phyloP scores from a whole-genome alignment of 2,329 filamentous ascomycete species.

The Ustulina deusta region DNA sequence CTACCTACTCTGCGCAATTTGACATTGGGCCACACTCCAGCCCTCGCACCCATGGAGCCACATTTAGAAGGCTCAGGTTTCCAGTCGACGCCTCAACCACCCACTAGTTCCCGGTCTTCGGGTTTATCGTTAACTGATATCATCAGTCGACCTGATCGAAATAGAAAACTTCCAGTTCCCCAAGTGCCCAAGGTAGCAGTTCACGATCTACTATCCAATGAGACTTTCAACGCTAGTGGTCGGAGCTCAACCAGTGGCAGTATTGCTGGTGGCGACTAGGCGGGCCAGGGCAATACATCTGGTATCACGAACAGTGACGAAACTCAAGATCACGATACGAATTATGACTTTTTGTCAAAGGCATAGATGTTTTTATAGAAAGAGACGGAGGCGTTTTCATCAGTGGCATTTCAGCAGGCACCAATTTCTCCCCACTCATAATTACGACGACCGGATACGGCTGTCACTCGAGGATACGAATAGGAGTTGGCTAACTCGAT shows the following conservation, averaged over 20 bases:
- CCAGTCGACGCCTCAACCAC: slow-evolving; percentile 57
- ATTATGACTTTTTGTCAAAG: slow-evolving; percentile 47
- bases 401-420: slow-evolving; percentile 37
- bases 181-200: slow-evolving; percentile 91
- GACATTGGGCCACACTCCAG: slow-evolving; percentile 66
- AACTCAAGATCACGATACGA: slow-evolving; percentile 45
- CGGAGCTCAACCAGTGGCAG: slow-evolving; percentile 83
- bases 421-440: slow-evolving; percentile 40
- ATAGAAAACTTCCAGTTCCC: slow-evolving; percentile 89
- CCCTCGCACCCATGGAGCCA: slow-evolving; percentile 70
- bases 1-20: slow-evolving; percentile 84
- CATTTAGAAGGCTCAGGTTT: slow-evolving; percentile 61
- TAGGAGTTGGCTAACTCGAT: slow-evolving; percentile 36
- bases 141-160: slow-evolving; percentile 87
- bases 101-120: slow-evolving; percentile 58
- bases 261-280: slow-evolving; percentile 77
- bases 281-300: slow-evolving; percentile 62
- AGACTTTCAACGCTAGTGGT: slow-evolving; percentile 77
- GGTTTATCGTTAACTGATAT: slow-evolving; percentile 92
- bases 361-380: slow-evolving; percentile 50
- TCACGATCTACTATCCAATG: slow-evolving; percentile 79
- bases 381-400: slow-evolving; percentile 46
- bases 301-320: slow-evolving; percentile 23
- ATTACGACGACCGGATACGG: slow-evolving; percentile 36
- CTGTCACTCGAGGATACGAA: slow-evolving; percentile 38